phyloP scores from a whole-genome alignment of 2,329 filamentous ascomycete species.

The Calonectria multiphialidica region DNA sequence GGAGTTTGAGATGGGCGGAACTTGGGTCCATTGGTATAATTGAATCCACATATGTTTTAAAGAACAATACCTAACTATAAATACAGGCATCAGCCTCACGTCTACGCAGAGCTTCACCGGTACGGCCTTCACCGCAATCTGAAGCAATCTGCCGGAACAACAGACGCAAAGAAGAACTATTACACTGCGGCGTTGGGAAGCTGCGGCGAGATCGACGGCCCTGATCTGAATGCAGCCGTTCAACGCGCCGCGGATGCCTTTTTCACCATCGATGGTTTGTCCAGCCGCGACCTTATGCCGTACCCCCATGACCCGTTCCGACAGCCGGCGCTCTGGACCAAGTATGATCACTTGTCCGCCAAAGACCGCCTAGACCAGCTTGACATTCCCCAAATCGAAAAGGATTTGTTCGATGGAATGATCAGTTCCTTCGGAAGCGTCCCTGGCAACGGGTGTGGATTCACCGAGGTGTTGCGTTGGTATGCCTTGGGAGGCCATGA shows the following conservation, averaged over 20 bases:
- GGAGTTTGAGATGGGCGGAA: conserved; percentile 56
- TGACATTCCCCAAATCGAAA: conserved; percentile 29
- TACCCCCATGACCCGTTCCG: conserved; percentile 49
- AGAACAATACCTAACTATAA: not conserved
- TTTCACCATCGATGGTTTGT: conserved; percentile 46
- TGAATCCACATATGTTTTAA: not conserved
- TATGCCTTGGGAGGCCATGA: conserved; percentile 29
- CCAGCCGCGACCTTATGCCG: conserved; percentile 48
- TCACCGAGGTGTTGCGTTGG: conserved; percentile 34
- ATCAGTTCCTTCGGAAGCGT: conserved; percentile 29
- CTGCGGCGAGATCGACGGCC: not conserved
- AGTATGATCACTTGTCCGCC: conserved; percentile 40
- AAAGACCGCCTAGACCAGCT: conserved; percentile 46
- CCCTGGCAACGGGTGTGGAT: conserved; percentile 5
- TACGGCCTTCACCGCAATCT: conserved; percentile 33
- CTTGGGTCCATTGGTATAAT: conserved; percentile 53
- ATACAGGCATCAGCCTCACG: conserved; percentile 32
- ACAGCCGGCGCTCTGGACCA: conserved; percentile 41
- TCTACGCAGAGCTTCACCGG: conserved; percentile 31
- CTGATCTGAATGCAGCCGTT: conserved; percentile 1
- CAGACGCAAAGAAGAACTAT: conserved; percentile 10
- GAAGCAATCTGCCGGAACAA: conserved; percentile 28
- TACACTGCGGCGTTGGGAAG: conserved; percentile 8
- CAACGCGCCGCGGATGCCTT: conserved; percentile 40
- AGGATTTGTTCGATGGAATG: conserved; percentile 31